phyloP scores from a whole-genome alignment of 805 yeast genomes.

The Metschnikowia continentalis region DNA sequence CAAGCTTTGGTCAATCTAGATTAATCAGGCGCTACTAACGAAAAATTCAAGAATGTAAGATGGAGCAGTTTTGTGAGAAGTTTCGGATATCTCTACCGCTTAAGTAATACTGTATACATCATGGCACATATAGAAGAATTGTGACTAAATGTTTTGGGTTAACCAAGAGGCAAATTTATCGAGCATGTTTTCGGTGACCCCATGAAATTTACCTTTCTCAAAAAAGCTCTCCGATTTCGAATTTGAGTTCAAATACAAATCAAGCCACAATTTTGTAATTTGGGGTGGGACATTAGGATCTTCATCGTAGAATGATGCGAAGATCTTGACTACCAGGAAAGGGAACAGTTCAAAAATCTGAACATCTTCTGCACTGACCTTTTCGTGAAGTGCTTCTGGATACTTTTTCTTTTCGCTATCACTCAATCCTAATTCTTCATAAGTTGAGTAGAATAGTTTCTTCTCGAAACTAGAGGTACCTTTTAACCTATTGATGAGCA shows the following conservation, averaged over 20 bases:
- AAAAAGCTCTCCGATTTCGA: slow-evolving; percentile 21
- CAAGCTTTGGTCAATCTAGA: background rate
- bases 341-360: slow-evolving; percentile 33
- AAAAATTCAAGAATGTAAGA: background rate
- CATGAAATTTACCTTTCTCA: slow-evolving; percentile 33
- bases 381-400: slow-evolving; percentile 33
- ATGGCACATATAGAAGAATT: background rate
- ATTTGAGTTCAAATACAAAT: slow-evolving; percentile 25
- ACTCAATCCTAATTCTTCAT: slow-evolving; percentile 31
- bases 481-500: slow-evolving; percentile 41
- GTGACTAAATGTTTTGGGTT: slow-evolving; percentile 1
- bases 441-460: slow-evolving; percentile 30
- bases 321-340: slow-evolving; percentile 26
- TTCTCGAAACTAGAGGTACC: slow-evolving; percentile 21
- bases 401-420: slow-evolving; percentile 24
- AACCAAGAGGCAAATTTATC: slow-evolving; percentile 32
- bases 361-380: slow-evolving; percentile 25
- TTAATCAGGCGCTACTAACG: too few relatives aligned
- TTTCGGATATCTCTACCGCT: background rate
- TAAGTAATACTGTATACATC: background rate
- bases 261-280: slow-evolving; percentile 30
- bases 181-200: slow-evolving; percentile 32
- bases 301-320: slow-evolving; percentile 33
- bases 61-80: background rate
- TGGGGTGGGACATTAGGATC: slow-evolving; percentile 37